These are phyloP conservation scores for Penicillium sp. DNA, from an alignment of 2,329 filamentous ascomycete species.

Conservation along the genomic window DNA sequence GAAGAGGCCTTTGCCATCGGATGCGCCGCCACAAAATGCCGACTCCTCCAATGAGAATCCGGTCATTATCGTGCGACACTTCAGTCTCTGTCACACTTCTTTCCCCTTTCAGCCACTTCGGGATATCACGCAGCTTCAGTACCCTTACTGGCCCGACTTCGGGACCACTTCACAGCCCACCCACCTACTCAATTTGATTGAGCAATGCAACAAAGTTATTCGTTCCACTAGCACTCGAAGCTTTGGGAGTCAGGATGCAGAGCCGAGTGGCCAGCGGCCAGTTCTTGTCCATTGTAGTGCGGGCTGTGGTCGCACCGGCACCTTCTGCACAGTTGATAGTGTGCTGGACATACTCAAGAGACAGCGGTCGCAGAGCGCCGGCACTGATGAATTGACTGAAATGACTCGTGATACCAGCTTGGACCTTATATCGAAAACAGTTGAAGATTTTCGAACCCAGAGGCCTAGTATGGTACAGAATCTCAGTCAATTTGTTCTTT, in stretches of 20 bases:
- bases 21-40: constrained; percentile 19
- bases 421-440: constrained; percentile 81
- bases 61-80: constrained; percentile 80
- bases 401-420: constrained; percentile 70
- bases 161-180: constrained; percentile 85
- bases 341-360: constrained; percentile 95
- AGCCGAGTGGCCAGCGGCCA: constrained; percentile 57
- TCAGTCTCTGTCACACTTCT: constrained; percentile 72
- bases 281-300: constrained; percentile 94
- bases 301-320: constrained; percentile 90
- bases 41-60: constrained; percentile 48
- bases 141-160: constrained; percentile 96
- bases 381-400: constrained; percentile 29
- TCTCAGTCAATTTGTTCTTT: constrained; percentile 87
- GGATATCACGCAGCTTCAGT: constrained; percentile 92
- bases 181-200: constrained; percentile 84
- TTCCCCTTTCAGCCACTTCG: constrained; percentile 82
- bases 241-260: constrained; percentile 53
- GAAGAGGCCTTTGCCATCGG: neutral
- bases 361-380: constrained; percentile 53
- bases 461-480: constrained; percentile 96
- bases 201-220: constrained; percentile 73
- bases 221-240: constrained; percentile 31
- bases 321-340: constrained; percentile 93
- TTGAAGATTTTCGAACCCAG: constrained; percentile 86